A percentile compares a stretch with the other conserved stretches of the same genome.
Evolutionary conservation across 2,329 filamentous ascomycete species (phyloP).

Genomic region (Aspergillus arachidicola): DNA sequence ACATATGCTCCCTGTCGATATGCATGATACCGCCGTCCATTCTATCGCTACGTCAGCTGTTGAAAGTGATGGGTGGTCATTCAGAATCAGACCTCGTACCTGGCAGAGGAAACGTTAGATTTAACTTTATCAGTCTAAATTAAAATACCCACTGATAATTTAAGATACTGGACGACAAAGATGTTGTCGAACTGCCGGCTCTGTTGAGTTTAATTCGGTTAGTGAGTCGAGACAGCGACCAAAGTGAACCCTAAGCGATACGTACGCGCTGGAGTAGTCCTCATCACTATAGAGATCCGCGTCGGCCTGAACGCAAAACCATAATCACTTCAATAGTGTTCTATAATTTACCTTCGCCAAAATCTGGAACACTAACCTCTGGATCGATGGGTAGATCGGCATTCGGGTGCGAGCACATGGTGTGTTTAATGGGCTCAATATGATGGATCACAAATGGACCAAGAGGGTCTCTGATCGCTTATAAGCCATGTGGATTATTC

Average conservation of each 20-base stretch:
- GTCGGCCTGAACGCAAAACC: constrained; percentile 1
- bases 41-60: constrained; percentile 16
- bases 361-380: background rate
- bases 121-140: background rate
- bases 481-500: background rate
- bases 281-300: constrained; percentile 13
- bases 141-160: constrained; percentile 19
- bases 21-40: constrained; percentile 29
- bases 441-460: background rate
- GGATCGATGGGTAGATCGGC: background rate
- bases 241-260: background rate
- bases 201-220: constrained; percentile 1
- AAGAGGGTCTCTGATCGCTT: background rate
- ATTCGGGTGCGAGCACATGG: background rate
- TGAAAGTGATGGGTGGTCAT: background rate
- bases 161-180: constrained; percentile 21
- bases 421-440: background rate
- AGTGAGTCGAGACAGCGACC: no score
- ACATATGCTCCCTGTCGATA: constrained; percentile 28
- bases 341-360: background rate
- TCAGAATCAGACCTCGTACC: constrained; percentile 15
- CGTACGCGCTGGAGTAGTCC: constrained; percentile 12
- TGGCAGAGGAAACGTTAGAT: background rate
- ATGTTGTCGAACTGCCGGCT: constrained; percentile 17
- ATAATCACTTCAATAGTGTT: background rate